Conservation (phyloP, 2,329 filamentous ascomycete genomes). For the Lecanosticta acicola region DNA sequence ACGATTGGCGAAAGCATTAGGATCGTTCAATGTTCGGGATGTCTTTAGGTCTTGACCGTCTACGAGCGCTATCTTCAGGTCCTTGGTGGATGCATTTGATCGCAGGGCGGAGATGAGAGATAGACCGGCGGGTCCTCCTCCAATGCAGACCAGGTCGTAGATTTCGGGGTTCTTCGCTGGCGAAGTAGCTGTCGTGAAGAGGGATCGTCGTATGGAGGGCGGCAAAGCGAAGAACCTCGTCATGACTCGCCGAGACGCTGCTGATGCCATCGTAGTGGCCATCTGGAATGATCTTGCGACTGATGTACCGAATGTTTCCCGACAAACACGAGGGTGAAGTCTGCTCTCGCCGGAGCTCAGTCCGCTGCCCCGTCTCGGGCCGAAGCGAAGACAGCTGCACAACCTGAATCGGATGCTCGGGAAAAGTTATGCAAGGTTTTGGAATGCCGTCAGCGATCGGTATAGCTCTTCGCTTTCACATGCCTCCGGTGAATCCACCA, state of each 20-base stretch:
- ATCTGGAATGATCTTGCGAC: constrained; percentile 5
- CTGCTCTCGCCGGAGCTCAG: background rate
- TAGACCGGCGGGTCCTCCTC: constrained; percentile 22
- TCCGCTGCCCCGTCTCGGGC: background rate
- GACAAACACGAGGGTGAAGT: constrained; percentile 1
- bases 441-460: background rate
- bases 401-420: background rate
- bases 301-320: too few species aligned
- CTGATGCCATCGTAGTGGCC: constrained; percentile 7
- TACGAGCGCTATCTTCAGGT: constrained; percentile 78
- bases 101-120: constrained; percentile 34
- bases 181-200: constrained; percentile 22
- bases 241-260: constrained; percentile 7
- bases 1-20: constrained; percentile 78
- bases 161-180: constrained; percentile 54
- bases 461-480: too few species aligned
- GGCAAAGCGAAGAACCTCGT: constrained; percentile 25
- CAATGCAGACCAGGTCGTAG: constrained; percentile 45
- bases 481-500: background rate
- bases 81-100: constrained; percentile 47
- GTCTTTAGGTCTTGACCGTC: constrained; percentile 81
- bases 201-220: constrained; percentile 22
- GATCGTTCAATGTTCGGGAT: constrained; percentile 60
- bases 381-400: background rate
- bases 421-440: background rate